Base-by-base conservation (phyloP, 345 rosid species). In the Iberis pinnata region DNA sequence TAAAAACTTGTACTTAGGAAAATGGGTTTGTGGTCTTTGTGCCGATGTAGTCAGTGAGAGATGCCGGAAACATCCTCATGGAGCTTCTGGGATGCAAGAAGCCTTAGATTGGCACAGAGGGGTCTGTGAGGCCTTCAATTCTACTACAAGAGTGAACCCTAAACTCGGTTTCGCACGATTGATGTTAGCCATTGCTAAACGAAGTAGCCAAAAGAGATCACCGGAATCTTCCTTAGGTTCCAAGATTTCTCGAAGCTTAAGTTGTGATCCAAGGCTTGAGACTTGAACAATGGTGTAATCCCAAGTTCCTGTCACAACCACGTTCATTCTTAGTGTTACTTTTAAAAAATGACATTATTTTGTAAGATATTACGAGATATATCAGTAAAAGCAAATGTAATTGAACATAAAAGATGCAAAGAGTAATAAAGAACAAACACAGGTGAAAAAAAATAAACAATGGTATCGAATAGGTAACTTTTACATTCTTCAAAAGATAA, bases 1-100 rank as follows among this genome's bases (percentile, higher is more conserved):
- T n/a, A 54, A 71, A 8, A 65, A 72, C 57, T 63, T 64, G 65
- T 66, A 62, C 44, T 65, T 56, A 2, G 93, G 88, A 10, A 72
- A 61, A 1, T 84, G 93, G 93, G 73, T 84, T 16, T 81, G 86
- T 40, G 93, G 83, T 3, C 80, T 81, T 33, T 84, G 88, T 12
- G 22, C 71, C 4, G 93, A 77, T 46, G 88, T 84, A 0, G 78
- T 81, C 11, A 67, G 70, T 19, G 85, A 84, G 25, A 59, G 45
- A 17, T 38, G 35, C 6, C 37, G 2, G 13, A 59, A 47, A 38
- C 38, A 47, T 16, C 42, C 26, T 22, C 75, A 67, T 72, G 52
- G 33, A 3, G 17, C 19, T 11, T 46, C 35, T 18, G 8, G 66
- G 37, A 50, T 48, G 18, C 70, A 76, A 17, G 83, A 77, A 48